These are phyloP conservation scores for Blumeriella jaapii DNA, from an alignment of 2,329 filamentous ascomycete species.

Conservation along the genomic window DNA sequence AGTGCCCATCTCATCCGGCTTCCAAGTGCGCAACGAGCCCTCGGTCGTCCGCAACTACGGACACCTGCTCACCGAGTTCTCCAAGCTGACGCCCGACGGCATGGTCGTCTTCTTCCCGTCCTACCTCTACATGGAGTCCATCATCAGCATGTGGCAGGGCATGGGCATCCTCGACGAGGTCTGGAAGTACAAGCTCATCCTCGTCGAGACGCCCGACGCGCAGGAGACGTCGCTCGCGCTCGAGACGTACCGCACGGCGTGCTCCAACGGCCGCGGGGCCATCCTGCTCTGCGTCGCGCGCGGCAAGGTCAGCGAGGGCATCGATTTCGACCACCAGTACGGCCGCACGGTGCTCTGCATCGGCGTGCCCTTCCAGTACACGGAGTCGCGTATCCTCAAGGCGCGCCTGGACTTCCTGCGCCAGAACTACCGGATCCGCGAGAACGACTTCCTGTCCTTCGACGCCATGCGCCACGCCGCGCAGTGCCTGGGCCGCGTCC, in stretches of 20 bases:
- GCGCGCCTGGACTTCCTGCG: constrained; percentile 91
- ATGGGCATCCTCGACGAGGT: constrained; percentile 97
- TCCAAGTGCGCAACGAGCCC: constrained; percentile 90
- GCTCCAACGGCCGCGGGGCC: constrained; percentile 90
- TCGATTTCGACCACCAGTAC: constrained; percentile 99
- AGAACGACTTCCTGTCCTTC: constrained; percentile 96
- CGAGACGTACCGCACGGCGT: constrained; percentile 94
- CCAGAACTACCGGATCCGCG: constrained; percentile 91
- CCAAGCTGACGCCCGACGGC: constrained; percentile 89
- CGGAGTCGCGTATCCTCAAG: constrained; percentile 92
- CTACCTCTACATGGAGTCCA: constrained; percentile 98
- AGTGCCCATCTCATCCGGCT: constrained; percentile 82
- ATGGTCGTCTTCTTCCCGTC: constrained; percentile 99
- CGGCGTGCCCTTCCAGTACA: constrained; percentile 97
- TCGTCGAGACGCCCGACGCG: constrained; percentile 94
- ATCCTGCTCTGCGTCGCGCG: constrained; percentile 90
- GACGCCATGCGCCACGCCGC: constrained; percentile 99
- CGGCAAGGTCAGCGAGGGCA: constrained; percentile 94
- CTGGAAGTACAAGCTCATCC: constrained; percentile 97
- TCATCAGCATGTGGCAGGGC: constrained; percentile 98
- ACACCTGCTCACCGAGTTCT: constrained; percentile 84
- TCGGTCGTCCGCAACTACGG: constrained; percentile 97
- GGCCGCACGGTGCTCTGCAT: constrained; percentile 93
- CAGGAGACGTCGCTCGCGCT: constrained; percentile 93
- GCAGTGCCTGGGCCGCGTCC: constrained; percentile 86